Base-by-base conservation (phyloP, 2,329 filamentous ascomycete genomes). In the Nakataea oryzae region DNA sequence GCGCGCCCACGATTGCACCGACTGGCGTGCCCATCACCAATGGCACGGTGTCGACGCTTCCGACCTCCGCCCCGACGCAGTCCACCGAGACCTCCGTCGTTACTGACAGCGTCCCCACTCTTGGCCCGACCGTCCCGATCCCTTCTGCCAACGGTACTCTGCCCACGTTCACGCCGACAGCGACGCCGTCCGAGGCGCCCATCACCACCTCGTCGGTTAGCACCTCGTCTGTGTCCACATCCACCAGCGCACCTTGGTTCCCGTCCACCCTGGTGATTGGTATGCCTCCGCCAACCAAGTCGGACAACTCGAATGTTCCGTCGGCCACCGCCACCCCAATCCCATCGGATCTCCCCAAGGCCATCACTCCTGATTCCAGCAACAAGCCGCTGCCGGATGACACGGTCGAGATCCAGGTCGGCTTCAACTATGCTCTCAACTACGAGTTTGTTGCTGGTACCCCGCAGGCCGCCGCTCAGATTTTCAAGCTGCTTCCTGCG, bases 361-460 rank as follows among this genome's bases (percentile, higher is more conserved):
- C 90, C 56, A 93, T 97, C 66, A 84, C 86, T 30, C 91, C 91
- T 11, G 83, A 82, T 62, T 82, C 83, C 32, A 79, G 82, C 59
- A 78, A 80, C 26, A 67, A 72, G 12, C 64, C 76, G 5, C 73
- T 79, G 24, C 89, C 90, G 0, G 75, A 79, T 3, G 89, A 90
- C 67, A 86, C 84, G 0, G 86, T 84, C 4, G 75, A 90, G 67
- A 87, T 96, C 67, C 91, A 96, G 72, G 82, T 97, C 65, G 95
- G 90, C 41, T 97, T 97, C 81, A 78, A 85, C 61, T 88, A 86
- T 70, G 83, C 84, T 1, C 81, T 96, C 67, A 93, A 96, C 76
- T 99, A 95, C 74, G 77, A 83, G 11, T 96, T 96, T 71, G 89
- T 97, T 30, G 86, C 88, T 13, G 79, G 78, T 27, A 86, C 88